Evolutionary conservation across 352 stramenopile genomes (phyloP).

Genomic region (Globisporangium acanthophoron): DNA sequence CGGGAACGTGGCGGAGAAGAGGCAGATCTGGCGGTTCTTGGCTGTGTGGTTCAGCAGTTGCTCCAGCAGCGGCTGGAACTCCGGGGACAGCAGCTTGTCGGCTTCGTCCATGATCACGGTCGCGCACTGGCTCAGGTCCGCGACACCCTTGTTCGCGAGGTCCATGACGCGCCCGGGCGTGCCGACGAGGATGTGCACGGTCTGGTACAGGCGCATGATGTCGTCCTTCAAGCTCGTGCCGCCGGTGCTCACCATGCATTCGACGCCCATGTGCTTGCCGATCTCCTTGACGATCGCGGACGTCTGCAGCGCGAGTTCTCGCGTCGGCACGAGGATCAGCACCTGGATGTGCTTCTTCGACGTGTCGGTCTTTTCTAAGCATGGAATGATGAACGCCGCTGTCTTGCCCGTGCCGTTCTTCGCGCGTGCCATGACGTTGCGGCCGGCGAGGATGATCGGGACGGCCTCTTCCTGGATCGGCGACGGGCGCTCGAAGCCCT

Average conservation of each 20-base stretch:
- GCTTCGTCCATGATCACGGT: conserved; percentile 99
- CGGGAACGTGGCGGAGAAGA: conserved; percentile 99
- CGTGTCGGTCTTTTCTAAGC: conserved; percentile 98
- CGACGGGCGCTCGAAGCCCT: conserved; percentile 98
- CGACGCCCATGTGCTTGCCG: conserved; percentile 95
- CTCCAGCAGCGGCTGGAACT: conserved; percentile 98
- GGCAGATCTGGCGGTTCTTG: conserved; percentile 96
- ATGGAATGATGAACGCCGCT: conserved; percentile 99
- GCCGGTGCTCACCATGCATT: conserved; percentile 98
- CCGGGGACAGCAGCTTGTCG: conserved; percentile 98
- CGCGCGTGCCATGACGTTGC: conserved; percentile 96
- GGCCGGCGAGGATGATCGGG: conserved; percentile 97
- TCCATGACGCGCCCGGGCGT: conserved; percentile 99
- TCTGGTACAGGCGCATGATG: conserved; percentile 99
- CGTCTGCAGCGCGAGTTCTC: conserved; percentile 98
- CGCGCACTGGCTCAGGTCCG: conserved; percentile 94
- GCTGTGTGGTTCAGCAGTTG: conserved; percentile 94
- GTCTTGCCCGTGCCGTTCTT: conserved; percentile 99
- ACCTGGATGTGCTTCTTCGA: conserved; percentile 97
- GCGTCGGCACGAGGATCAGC: conserved; percentile 97
- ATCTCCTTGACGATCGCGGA: conserved; percentile 98
- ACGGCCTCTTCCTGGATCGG: conserved; percentile 99
- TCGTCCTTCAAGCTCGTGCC: conserved; percentile 99
- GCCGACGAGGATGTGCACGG: conserved; percentile 98
- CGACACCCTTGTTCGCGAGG: conserved; percentile 97